Evolutionary conservation across 352 stramenopile species (phyloP).

Genomic region (Phytophthora megakarya): DNA sequence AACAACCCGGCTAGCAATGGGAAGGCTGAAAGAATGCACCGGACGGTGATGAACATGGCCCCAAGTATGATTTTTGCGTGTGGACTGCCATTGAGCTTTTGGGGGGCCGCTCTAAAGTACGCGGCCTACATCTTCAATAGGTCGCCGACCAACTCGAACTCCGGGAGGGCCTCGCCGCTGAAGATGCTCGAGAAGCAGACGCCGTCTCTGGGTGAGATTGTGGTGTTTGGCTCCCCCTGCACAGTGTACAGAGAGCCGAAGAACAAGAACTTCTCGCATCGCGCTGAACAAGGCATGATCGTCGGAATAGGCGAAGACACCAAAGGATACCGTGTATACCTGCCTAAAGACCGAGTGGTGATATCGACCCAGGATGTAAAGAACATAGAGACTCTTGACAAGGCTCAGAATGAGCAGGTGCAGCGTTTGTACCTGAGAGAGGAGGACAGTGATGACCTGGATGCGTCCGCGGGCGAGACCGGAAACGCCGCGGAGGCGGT

Average conservation of each 20-base stretch:
- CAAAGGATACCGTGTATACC: slow-evolving; percentile 16
- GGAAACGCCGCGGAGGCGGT: too few species aligned
- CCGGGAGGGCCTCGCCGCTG: slow-evolving; percentile 2
- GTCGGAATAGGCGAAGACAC: slow-evolving; percentile 14
- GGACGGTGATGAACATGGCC: background rate
- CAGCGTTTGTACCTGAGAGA: background rate
- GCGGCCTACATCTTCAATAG: slow-evolving; percentile 35
- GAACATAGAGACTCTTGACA: too few species aligned
- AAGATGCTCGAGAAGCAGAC: slow-evolving; percentile 12
- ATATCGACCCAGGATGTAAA: background rate
- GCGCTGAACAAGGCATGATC: slow-evolving; percentile 5
- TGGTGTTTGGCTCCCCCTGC: slow-evolving; percentile 15
- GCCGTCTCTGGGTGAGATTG: slow-evolving; percentile 8
- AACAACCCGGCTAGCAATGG: background rate
- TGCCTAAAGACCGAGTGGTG: slow-evolving; percentile 1
- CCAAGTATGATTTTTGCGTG: background rate
- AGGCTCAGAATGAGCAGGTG: background rate
- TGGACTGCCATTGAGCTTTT: background rate
- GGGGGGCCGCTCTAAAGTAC: slow-evolving; percentile 22
- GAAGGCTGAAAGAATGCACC: background rate
- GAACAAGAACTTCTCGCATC: background rate
- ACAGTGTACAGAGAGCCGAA: slow-evolving; percentile 10
- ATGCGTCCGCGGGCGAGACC: too few species aligned
- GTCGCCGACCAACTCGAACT: slow-evolving; percentile 24
- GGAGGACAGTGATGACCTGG: too few species aligned